Evolutionary conservation across 23 red algal genomes (phyloP), one percentile per base, ranked within the genome.

Genomic region (Gracilaria domingensis): DNA sequence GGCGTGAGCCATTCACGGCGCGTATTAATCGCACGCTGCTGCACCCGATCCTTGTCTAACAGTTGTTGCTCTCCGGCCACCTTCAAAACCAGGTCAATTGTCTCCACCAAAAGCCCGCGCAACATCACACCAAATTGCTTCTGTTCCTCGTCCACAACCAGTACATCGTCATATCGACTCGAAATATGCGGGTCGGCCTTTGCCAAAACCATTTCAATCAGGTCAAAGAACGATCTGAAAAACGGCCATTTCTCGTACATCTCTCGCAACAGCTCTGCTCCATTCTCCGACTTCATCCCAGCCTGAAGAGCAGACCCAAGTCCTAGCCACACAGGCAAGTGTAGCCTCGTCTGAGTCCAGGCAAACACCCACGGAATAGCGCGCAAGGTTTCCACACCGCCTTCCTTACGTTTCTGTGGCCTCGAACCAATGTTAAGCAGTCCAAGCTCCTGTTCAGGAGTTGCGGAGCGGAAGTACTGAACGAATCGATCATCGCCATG

Each of bases 331-430:
- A 99, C 97, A 4, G 97, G 97, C 30, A 99, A 78, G 49, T 99
- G 97, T 16, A 96, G 86, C 26, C 97, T 84, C 35, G 94, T 99
- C 81, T 99, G 97, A 39, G 91, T 99, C 97, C 97, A 99, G 0
- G 93, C 94, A 92, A 99, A 99, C n/a, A 99, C 85, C 97, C 97
- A 99, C 6, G 97, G 97, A 65, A 99, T 99, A 33, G 97, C 97
- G n/a, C 97, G 97, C 47, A 99, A 84, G 16, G 97, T 96, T 76
- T 99, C 97, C 11, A 99, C 97, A 57, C 97, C 97, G 40, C 97
- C 97, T 74, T 96, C 97, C 82, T 93, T 93, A 28, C 97, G 87
- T 61, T 99, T 99, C 69, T 99, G 97, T 5, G 97, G 97, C 36
- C 97, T 83, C 8, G 97, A 99, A 35, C 97, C 97, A 75, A 99